Evolutionary conservation across 208 protist species (phyloP).

Genomic region (Crithidia expoeki): DNA sequence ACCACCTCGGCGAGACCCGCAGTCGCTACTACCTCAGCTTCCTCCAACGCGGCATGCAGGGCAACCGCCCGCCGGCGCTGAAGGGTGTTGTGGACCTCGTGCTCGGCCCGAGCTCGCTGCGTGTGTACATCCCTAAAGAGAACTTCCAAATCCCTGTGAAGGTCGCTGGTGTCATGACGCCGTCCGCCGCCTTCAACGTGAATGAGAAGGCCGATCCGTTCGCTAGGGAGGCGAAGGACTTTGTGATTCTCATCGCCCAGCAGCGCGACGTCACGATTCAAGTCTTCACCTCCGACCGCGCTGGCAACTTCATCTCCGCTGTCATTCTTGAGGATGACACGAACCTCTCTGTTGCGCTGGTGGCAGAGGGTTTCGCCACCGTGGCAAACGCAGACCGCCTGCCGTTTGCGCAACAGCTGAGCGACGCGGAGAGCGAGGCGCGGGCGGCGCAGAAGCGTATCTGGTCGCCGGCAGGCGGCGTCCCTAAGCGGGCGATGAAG

Average conservation of each 20-base stretch:
- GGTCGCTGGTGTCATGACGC: constrained; percentile 83
- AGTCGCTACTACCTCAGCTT: constrained; percentile 89
- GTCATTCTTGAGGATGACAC: constrained; percentile 69
- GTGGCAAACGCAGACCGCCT: constrained; percentile 78
- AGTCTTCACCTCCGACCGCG: constrained; percentile 81
- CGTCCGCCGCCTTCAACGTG: constrained; percentile 47
- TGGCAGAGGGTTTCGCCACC: constrained; percentile 77
- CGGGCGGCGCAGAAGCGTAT: constrained; percentile 61
- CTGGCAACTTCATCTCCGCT: constrained; percentile 86
- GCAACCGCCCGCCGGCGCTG: constrained; percentile 71
- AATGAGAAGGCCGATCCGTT: constrained; percentile 58
- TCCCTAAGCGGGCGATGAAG: constrained; percentile 74
- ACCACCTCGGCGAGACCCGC: constrained; percentile 77
- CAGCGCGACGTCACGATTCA: constrained; percentile 87
- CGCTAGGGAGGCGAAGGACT: constrained; percentile 79
- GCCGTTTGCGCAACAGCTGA: constrained; percentile 74
- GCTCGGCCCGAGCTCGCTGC: constrained; percentile 79
- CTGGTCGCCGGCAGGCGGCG: constrained; percentile 49
- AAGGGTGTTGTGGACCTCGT: constrained; percentile 83
- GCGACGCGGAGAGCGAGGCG: constrained; percentile 69
- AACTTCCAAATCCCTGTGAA: constrained; percentile 89
- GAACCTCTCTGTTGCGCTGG: constrained; percentile 74
- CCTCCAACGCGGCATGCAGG: constrained; percentile 89
- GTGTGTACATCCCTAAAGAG: constrained; percentile 88
- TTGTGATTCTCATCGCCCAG: constrained; percentile 66